These are phyloP conservation scores for Populus davidiana DNA, from an alignment of 345 rosid genomes.

Conservation along the genomic window DNA sequence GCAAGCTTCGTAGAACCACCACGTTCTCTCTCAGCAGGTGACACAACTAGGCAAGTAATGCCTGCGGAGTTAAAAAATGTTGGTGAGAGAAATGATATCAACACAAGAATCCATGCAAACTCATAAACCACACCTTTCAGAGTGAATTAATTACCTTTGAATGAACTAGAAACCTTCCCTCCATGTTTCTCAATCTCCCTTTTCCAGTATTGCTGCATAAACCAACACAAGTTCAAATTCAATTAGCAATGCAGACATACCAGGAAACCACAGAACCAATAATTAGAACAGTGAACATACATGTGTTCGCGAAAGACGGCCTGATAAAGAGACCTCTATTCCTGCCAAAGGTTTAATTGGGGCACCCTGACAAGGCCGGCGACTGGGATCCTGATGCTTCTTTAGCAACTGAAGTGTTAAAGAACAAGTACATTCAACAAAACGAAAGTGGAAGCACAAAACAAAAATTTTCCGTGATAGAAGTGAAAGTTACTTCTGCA, in stretches of 20 bases:
- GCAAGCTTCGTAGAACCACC: slow-evolving; percentile 63
- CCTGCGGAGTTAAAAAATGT: slow-evolving; percentile 23
- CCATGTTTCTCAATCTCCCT: slow-evolving; percentile 52
- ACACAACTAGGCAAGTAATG: slow-evolving; percentile 57
- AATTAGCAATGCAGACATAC: not conserved
- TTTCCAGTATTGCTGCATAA: slow-evolving; percentile 65
- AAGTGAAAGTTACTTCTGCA: slow-evolving; percentile 40
- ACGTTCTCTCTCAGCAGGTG: slow-evolving; percentile 57
- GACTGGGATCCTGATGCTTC: slow-evolving; percentile 55
- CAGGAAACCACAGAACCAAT: not conserved
- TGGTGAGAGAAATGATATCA: not conserved
- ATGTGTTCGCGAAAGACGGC: slow-evolving; percentile 67
- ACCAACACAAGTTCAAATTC: not conserved
- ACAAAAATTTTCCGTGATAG: not conserved
- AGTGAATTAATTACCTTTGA: slow-evolving; percentile 34
- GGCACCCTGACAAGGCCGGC: slow-evolving; percentile 41
- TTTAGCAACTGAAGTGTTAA: slow-evolving; percentile 44
- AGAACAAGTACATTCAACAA: not conserved
- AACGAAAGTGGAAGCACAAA: not conserved
- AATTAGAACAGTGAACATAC: slow-evolving; percentile 27
- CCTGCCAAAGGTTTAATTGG: slow-evolving; percentile 59
- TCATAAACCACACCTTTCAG: not conserved
- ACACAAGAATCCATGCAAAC: not conserved
- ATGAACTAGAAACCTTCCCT: slow-evolving; percentile 55
- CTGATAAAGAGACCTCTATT: slow-evolving; percentile 60